Evolutionary conservation across 2,329 filamentous ascomycete genomes (phyloP).

Genomic region (Pleoardoris graminearum): DNA sequence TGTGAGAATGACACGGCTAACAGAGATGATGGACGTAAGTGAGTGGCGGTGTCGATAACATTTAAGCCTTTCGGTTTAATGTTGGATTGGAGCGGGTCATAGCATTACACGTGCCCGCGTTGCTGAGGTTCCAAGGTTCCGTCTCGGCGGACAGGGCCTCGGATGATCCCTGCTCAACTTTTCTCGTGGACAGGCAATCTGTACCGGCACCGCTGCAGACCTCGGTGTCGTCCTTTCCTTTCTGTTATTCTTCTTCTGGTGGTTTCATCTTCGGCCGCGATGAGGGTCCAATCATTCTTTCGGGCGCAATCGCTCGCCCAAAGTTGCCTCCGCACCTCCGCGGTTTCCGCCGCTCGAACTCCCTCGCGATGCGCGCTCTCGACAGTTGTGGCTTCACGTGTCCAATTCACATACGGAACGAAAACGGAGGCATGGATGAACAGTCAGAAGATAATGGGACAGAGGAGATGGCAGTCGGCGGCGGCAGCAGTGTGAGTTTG

Average conservation of each 20-base stretch:
- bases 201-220: conserved; percentile 26
- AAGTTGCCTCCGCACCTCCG: conserved; percentile 33
- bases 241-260: conserved; percentile 23
- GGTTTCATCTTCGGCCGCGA: conserved; percentile 22
- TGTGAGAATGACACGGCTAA: too few species aligned
- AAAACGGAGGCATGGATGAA: conserved; percentile 36
- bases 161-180: conserved; percentile 30
- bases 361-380: conserved; percentile 40
- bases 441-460: conserved; percentile 23
- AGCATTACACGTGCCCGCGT: conserved; percentile 23
- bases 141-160: conserved; percentile 27
- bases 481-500: conserved; percentile 45
- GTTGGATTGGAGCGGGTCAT: too few species aligned
- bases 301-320: conserved; percentile 40
- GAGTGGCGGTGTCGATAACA: too few species aligned
- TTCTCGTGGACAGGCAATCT: conserved; percentile 24
- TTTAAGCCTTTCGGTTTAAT: too few species aligned
- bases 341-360: conserved; percentile 26
- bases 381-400: conserved; percentile 35
- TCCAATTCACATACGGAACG: conserved; percentile 31
- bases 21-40: too few species aligned
- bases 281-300: conserved; percentile 41
- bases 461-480: conserved; percentile 43
- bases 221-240: conserved; percentile 34
- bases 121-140: too few species aligned